Base-by-base conservation (phyloP, 441 rosid genomes). In the Corymbia citriodora region DNA sequence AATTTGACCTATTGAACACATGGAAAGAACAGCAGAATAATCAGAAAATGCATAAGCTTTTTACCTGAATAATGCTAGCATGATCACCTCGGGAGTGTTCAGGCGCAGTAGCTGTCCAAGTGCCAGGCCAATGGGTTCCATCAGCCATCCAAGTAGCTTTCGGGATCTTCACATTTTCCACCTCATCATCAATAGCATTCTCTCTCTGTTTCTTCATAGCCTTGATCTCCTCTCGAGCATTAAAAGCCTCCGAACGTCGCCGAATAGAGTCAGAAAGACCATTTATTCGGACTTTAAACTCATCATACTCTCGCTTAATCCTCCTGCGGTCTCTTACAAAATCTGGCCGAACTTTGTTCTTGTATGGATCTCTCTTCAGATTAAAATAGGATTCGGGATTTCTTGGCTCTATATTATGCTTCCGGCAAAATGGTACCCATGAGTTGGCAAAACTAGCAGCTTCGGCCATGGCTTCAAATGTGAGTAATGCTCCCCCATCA, bases 91-190 rank as follows among this genome's bases (percentile, higher is more conserved):
- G 88, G 48, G 61, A 87, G 88, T 87, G 88, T 87, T 87, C 61
- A 21, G 88, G 88, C 1, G 88, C 59, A n/a, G 88, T 10, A n/a
- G 10, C 10, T 55, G 88, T 50, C 88, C 88, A 87, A 87, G 88
- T 87, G 59, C 88, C 61, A 52, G 55, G 88, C 88, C 61, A 87
- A 87, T 74, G 85, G 85, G 85, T 74, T 74, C 85, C 85, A 74
- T 74, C 85, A 23, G 85, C 52, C 85, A 74, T 87, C 88, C 88
- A 87, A 87, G 88, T 87, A 87, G 88, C 88, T 87, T 87, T 87
- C 13, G 61, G 88, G 59, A 87, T n/a, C 88, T 87, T 87, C 88
- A 87, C 55, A n/a, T 33, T 87, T 87, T 87, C 88, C 88, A 87
- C 29, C 61, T 53, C 61, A n/a, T 87, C 88, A 87, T 87, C 88